These are phyloP conservation scores for Vanilla planifolia DNA, from an alignment of 106 monocot genomes.

Conservation along the genomic window DNA sequence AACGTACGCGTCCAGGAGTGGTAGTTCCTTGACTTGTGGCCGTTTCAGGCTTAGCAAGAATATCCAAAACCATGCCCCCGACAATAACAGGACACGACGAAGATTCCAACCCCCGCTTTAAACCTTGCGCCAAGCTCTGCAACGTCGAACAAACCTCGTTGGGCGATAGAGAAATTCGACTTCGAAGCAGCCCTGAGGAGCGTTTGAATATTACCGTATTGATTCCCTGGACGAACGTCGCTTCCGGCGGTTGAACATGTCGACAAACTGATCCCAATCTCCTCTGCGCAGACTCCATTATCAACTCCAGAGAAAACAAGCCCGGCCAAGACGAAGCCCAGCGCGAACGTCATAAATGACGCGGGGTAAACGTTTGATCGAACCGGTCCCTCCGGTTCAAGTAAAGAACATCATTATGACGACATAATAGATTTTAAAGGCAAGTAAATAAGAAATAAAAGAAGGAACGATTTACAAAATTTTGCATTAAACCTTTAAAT, in stretches of 20 bases:
- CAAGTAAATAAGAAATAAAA: no score
- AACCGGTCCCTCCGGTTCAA: no score
- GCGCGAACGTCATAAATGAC: no score
- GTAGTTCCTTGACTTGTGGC: conserved; percentile 53
- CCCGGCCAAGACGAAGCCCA: no score
- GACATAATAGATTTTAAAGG: no score
- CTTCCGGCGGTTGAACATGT: conserved; percentile 25
- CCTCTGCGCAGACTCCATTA: conserved; percentile 18
- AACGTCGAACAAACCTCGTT: not conserved
- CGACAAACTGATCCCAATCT: conserved; percentile 31
- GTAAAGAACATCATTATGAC: no score
- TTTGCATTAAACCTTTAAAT: no score
- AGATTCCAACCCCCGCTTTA: not conserved
- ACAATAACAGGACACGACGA: conserved; percentile 44
- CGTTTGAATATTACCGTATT: conserved; percentile 11
- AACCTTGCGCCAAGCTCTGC: conserved; percentile 17
- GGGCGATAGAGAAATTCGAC: not conserved
- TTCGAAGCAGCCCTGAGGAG: not conserved
- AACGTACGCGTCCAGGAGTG: conserved; percentile 52
- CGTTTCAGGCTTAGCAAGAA: conserved; percentile 52
- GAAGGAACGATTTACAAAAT: no score
- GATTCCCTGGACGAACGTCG: conserved; percentile 2
- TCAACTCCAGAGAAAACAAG: no score
- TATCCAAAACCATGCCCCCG: conserved; percentile 84
- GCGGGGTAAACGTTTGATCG: no score